Evolutionary conservation across 2,329 filamentous ascomycete genomes (phyloP).

Genomic region (Trichoderma endophyticum): DNA sequence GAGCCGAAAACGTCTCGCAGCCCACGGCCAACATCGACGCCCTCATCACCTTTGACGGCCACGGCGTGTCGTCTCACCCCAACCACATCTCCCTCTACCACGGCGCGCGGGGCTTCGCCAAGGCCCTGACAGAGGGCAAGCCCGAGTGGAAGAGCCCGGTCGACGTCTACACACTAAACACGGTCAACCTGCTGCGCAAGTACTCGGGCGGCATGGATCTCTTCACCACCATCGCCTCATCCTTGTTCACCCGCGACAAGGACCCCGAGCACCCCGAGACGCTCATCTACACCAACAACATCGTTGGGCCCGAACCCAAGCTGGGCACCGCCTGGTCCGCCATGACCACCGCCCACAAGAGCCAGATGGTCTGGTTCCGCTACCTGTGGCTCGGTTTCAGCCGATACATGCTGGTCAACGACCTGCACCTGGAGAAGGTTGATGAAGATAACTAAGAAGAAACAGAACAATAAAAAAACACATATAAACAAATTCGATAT

Average conservation of each 20-base stretch:
- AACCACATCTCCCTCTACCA: conserved; percentile 90
- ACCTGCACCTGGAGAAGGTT: conserved; percentile 58
- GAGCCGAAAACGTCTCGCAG: conserved; percentile 31
- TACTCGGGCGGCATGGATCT: conserved; percentile 76
- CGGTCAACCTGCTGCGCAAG: conserved; percentile 72
- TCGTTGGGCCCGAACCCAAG: conserved; percentile 54
- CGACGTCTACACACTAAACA: conserved; percentile 79
- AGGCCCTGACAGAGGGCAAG: conserved; percentile 60
- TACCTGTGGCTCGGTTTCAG: conserved; percentile 92
- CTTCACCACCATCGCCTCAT: conserved; percentile 63
- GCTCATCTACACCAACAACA: conserved; percentile 69
- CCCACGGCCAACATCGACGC: conserved; percentile 65
- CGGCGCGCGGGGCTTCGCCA: conserved; percentile 72
- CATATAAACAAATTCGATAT: neutral
- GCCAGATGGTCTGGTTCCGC: conserved; percentile 98
- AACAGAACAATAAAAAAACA: neutral
- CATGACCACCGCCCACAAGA: conserved; percentile 87
- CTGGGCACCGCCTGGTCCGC: conserved; percentile 66
- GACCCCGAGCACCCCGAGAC: conserved; percentile 46
- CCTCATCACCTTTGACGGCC: conserved; percentile 84
- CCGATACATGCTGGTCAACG: conserved; percentile 94
- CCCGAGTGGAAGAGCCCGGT: conserved; percentile 69
- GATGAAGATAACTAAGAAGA: neutral
- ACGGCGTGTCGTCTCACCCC: conserved; percentile 80
- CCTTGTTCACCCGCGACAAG: conserved; percentile 42